Evolutionary conservation across 73 alveolate genomes (phyloP).

Genomic region (Tetrahymena elliotti): DNA sequence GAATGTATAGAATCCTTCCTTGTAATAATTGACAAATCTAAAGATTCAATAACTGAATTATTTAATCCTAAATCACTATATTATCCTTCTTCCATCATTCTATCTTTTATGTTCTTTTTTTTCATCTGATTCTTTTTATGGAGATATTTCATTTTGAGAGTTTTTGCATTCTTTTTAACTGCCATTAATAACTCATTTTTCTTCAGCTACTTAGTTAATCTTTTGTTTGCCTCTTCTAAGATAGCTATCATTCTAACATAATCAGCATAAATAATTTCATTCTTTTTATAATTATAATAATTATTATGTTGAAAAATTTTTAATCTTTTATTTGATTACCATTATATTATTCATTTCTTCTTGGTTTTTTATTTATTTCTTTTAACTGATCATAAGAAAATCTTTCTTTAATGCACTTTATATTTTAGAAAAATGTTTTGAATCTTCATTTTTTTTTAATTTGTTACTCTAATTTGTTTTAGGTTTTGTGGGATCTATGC

Average conservation of each 20-base stretch:
- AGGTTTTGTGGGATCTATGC: conserved; percentile 17
- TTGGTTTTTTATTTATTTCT: not conserved
- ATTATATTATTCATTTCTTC: not conserved
- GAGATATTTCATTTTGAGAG: not conserved
- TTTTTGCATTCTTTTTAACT: not conserved
- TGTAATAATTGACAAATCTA: not conserved
- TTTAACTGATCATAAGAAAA: not conserved
- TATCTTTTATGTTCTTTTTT: not conserved
- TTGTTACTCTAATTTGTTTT: not conserved
- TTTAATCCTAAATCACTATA: not conserved
- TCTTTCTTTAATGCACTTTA: not conserved
- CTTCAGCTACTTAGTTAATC: not conserved
- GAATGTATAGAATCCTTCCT: not conserved
- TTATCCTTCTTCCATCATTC: not conserved
- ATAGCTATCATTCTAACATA: not conserved
- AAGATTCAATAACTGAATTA: not conserved
- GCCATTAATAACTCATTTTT: not conserved
- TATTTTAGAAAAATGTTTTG: not conserved
- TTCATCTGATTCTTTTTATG: not conserved
- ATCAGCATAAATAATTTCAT: not conserved
- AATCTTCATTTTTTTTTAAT: not conserved
- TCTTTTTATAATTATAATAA: not conserved
- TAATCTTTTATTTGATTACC: not conserved
- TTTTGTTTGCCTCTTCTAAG: not conserved
- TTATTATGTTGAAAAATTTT: not conserved